Evolutionary conservation across 176 grass and related monocot genomes (phyloP).

Genomic region (Chloris gayana): DNA sequence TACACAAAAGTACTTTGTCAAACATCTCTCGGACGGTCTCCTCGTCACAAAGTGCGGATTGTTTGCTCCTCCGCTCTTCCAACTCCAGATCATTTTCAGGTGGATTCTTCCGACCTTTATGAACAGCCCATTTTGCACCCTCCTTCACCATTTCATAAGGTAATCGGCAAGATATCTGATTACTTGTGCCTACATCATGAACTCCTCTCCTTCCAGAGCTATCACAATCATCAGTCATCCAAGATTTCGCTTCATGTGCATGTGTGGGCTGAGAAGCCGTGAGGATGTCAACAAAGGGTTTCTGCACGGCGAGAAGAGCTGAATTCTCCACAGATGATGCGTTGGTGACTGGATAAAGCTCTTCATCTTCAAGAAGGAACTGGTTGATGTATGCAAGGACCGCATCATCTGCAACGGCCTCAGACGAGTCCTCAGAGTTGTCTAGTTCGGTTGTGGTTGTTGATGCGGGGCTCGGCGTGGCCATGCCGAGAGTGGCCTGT

Average conservation of each 20-base stretch:
- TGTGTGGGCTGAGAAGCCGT: neutral
- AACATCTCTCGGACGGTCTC: constrained; percentile 53
- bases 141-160: neutral
- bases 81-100: constrained; percentile 17
- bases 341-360: neutral
- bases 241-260: neutral
- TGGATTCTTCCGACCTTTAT: constrained; percentile 44
- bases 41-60: constrained; percentile 37
- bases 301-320: constrained; percentile 43
- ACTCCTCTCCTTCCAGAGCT: neutral
- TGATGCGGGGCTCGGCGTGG: constrained; percentile 41
- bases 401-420: constrained; percentile 32
- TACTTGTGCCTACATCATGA: neutral
- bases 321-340: constrained; percentile 1
- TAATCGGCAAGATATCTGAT: neutral
- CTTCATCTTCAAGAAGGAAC: constrained; percentile 51
- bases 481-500: neutral
- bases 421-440: constrained; percentile 25
- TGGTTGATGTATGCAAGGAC: constrained; percentile 61
- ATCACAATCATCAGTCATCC: neutral
- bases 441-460: constrained; percentile 39
- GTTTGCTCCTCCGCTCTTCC: constrained; percentile 46
- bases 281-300: constrained; percentile 54
- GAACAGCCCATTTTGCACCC: neutral
- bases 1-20: constrained; percentile 48